Evolutionary conservation across 1,284 basidiomycete genomes (phyloP).

Genomic region (Takashimella koratensis): DNA sequence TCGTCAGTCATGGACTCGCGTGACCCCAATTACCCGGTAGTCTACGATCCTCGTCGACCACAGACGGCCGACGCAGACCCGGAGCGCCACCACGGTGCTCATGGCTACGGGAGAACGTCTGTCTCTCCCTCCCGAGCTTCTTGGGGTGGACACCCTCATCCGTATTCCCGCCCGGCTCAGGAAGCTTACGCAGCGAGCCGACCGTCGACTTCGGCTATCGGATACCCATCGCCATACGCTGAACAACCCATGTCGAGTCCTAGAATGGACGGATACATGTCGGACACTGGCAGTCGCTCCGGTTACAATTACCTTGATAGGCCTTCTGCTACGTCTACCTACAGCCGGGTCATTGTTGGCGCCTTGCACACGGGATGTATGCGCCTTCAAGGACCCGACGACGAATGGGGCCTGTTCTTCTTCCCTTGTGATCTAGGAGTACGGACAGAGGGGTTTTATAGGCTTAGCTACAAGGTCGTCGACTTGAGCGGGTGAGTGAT

Average conservation of each 20-base stretch:
- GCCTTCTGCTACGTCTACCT: conserved; percentile 63
- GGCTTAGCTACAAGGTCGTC: conserved; percentile 41
- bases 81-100: neutral
- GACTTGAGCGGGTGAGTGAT: conserved; percentile 34
- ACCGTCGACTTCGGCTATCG: neutral
- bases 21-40: neutral
- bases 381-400: conserved; percentile 73
- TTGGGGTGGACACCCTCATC: neutral
- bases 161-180: neutral
- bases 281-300: no score
- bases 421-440: conserved; percentile 83
- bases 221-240: conserved; percentile 9
- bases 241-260: conserved; percentile 49
- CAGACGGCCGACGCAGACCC: neutral
- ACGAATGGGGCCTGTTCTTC: conserved; percentile 78
- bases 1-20: neutral
- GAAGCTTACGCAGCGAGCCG: conserved; percentile 1
- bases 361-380: conserved; percentile 79
- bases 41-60: neutral
- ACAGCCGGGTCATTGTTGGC: conserved; percentile 81
- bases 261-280: no score
- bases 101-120: neutral
- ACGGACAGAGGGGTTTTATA: conserved; percentile 67
- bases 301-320: no score
- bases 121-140: neutral